Conservation (phyloP, 1,139 yeast species). For the Casaregolazyma lundiana region DNA sequence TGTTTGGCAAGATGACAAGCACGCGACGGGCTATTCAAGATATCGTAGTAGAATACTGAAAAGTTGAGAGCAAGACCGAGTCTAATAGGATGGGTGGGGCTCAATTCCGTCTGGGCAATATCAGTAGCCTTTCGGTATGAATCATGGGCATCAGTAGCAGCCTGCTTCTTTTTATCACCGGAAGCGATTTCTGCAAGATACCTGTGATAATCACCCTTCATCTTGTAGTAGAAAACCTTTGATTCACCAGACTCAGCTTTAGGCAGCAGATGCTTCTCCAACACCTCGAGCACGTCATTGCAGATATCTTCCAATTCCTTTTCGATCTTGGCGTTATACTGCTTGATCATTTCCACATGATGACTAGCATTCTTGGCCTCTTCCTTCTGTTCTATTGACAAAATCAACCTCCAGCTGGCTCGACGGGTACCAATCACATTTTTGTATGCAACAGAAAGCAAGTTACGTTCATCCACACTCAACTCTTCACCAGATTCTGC, state of each 20-base stretch:
- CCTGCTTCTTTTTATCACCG: conserved; percentile 89
- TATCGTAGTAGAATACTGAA: conserved; percentile 97
- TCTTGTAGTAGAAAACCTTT: conserved; percentile 96
- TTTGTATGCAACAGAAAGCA: conserved; percentile 95
- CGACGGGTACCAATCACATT: conserved; percentile 99
- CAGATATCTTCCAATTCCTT: conserved; percentile 90
- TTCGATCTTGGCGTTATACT: conserved; percentile 94
- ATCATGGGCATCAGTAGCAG: conserved; percentile 90
- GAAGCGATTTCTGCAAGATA: conserved; percentile 96
- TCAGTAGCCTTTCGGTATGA: conserved; percentile 96
- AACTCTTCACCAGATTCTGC: conserved; percentile 94
- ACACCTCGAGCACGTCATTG: conserved; percentile 85
- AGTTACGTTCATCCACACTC: conserved; percentile 96
- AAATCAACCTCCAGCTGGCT: conserved; percentile 99
- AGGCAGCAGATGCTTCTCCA: conserved; percentile 86
- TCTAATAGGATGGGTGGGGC: conserved; percentile 99
- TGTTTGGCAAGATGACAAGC: conserved; percentile 99
- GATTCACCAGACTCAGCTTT: conserved; percentile 97
- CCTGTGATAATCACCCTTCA: conserved; percentile 99
- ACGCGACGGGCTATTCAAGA: conserved; percentile 96
- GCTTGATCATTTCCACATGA: conserved; percentile 87
- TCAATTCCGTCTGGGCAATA: conserved; percentile 95
- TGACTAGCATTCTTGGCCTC: conserved; percentile 86
- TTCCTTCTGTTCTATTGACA: conserved; percentile 97
- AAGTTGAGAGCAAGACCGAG: conserved; percentile 96